Conservation (phyloP, 208 protist genomes). For the Trypanosoma boissoni region DNA sequence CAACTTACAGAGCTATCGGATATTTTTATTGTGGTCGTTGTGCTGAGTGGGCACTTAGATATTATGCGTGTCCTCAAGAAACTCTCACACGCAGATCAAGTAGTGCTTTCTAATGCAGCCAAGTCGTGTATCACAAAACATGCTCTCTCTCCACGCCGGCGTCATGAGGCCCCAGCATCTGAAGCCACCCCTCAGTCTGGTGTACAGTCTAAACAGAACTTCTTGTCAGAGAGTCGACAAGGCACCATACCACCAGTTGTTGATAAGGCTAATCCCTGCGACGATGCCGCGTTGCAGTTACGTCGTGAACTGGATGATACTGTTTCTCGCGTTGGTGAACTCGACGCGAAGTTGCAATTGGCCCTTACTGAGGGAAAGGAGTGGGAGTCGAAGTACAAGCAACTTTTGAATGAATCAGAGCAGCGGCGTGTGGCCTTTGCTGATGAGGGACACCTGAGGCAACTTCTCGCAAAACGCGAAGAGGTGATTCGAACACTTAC, state of each 20-base stretch:
- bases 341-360: constrained; percentile 39
- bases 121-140: constrained; percentile 40
- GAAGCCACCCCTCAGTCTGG: background rate
- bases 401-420: constrained; percentile 40
- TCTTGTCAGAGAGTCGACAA: background rate
- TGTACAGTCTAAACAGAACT: background rate
- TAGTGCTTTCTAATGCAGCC: constrained; percentile 53
- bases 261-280: constrained; percentile 38
- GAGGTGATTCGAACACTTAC: constrained; percentile 46
- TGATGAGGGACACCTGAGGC: constrained; percentile 26
- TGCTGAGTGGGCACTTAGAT: constrained; percentile 42
- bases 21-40: constrained; percentile 49
- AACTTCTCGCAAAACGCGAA: constrained; percentile 51
- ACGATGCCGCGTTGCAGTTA: constrained; percentile 40
- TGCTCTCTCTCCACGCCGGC: constrained; percentile 30
- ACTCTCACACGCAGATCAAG: constrained; percentile 47
- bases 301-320: constrained; percentile 42
- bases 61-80: constrained; percentile 38
- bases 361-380: constrained; percentile 32
- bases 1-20: constrained; percentile 29
- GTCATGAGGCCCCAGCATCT: constrained; percentile 13
- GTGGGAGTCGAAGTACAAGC: constrained; percentile 47
- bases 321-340: constrained; percentile 27
- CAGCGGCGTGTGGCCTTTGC: constrained; percentile 1
- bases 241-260: background rate